These are phyloP conservation scores for Chaetomium sp. DNA, from an alignment of 2,329 filamentous ascomycete species.

Conservation along the genomic window DNA sequence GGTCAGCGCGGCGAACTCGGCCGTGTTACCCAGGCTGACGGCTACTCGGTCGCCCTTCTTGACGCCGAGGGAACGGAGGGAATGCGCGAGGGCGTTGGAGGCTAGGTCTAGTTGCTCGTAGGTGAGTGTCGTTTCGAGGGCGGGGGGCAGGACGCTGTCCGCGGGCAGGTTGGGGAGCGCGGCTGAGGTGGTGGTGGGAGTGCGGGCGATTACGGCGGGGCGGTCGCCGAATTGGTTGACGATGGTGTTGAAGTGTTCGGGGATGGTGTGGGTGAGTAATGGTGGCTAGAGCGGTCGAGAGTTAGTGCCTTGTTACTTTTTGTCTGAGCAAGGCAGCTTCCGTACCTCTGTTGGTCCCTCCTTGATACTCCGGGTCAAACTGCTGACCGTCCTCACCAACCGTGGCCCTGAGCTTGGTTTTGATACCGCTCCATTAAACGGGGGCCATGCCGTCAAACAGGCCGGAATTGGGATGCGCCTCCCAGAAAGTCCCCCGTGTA, in stretches of 20 bases:
- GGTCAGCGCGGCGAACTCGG: conserved; percentile 76
- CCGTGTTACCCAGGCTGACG: conserved; percentile 76
- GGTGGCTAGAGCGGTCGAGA: conserved; percentile 46
- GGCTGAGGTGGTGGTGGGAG: conserved; percentile 30
- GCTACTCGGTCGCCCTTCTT: conserved; percentile 78
- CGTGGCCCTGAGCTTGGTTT: not conserved
- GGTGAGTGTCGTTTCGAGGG: conserved; percentile 60
- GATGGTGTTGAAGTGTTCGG: conserved; percentile 62
- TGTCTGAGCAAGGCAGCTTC: not conserved
- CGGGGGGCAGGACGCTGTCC: conserved; percentile 46
- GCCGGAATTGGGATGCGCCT: not conserved
- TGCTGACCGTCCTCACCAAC: conserved; percentile 10
- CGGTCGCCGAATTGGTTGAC: conserved; percentile 60
- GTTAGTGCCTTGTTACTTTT: not conserved
- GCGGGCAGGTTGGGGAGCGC: conserved; percentile 16
- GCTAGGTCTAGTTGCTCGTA: conserved; percentile 68
- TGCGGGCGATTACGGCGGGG: conserved; percentile 49
- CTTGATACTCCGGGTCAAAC: conserved; percentile 20
- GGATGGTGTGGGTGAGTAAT: conserved; percentile 61
- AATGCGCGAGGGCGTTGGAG: conserved; percentile 69
- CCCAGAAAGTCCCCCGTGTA: not conserved
- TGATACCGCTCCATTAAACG: not conserved
- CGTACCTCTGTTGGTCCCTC: conserved; percentile 22
- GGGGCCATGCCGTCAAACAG: not conserved
- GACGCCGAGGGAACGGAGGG: conserved; percentile 64